These are phyloP conservation scores for Priceomyces castillae DNA, from an alignment of 805 yeast genomes.

Conservation along the genomic window DNA sequence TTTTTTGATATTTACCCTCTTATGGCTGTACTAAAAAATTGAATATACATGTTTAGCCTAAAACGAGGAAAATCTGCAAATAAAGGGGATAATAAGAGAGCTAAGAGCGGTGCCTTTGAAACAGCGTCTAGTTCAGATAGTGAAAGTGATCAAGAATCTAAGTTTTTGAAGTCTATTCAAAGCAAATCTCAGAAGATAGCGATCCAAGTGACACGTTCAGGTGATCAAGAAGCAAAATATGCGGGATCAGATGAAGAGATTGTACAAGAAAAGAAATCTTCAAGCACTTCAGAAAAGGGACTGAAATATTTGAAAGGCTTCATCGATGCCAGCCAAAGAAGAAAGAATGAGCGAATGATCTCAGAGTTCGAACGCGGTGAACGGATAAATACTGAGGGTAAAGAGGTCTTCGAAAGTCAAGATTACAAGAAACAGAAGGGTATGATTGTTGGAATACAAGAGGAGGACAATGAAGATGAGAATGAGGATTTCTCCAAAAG, in stretches of 20 bases:
- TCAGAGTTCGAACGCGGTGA: constrained; percentile 36
- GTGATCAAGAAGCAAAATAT: constrained; percentile 1
- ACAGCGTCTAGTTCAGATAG: constrained; percentile 5
- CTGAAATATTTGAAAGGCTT: constrained; percentile 34
- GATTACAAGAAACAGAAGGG: constrained; percentile 39
- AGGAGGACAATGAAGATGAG: constrained; percentile 6
- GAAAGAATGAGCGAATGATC: constrained; percentile 46
- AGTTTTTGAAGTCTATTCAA: constrained; percentile 7
- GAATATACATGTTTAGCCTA: constrained; percentile 4
- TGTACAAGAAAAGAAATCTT: constrained; percentile 8
- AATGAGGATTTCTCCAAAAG: constrained; percentile 2
- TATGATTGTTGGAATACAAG: background rate
- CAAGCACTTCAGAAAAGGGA: constrained; percentile 8
- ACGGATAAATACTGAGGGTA: constrained; percentile 32
- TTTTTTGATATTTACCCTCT: constrained; percentile 1
- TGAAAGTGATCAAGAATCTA: constrained; percentile 5
- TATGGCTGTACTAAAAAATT: background rate
- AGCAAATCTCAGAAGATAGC: constrained; percentile 9
- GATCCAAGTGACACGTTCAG: background rate
- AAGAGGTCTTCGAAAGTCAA: constrained; percentile 47
- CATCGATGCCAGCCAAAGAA: constrained; percentile 40
- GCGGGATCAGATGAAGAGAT: constrained; percentile 13
- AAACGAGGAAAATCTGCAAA: constrained; percentile 2
- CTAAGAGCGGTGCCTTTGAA: background rate
- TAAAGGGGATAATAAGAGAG: background rate